Evolutionary conservation across 2,329 filamentous ascomycete species (phyloP).

Genomic region (Hypocreales sp.): DNA sequence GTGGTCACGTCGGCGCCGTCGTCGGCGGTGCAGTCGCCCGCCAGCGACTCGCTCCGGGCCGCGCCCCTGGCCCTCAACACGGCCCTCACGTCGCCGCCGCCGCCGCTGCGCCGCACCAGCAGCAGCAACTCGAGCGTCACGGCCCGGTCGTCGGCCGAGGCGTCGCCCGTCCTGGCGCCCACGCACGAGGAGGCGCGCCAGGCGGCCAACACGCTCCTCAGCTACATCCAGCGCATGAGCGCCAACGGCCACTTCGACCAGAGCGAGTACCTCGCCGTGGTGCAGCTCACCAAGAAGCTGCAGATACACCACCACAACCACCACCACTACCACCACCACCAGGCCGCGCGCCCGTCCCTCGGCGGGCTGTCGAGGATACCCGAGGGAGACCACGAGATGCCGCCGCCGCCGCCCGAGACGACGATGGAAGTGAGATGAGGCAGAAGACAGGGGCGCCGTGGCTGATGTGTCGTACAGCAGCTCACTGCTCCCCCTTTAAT

Average conservation of each 20-base stretch:
- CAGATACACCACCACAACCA: slow-evolving; percentile 46
- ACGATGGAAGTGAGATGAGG: slow-evolving; percentile 10
- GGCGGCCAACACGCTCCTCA: slow-evolving; percentile 68
- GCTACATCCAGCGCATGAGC: slow-evolving; percentile 61
- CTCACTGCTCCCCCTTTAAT: no score
- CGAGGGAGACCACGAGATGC: slow-evolving; percentile 39
- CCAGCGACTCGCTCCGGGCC: slow-evolving; percentile 24
- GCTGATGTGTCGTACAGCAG: no score
- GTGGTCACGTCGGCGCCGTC: slow-evolving; percentile 33
- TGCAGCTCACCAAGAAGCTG: slow-evolving; percentile 76
- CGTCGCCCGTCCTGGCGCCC: slow-evolving; percentile 30
- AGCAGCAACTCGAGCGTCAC: slow-evolving; percentile 21
- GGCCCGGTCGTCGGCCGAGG: slow-evolving; percentile 8
- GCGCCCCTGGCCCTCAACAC: slow-evolving; percentile 28
- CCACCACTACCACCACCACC: slow-evolving; percentile 50
- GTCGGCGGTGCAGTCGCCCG: slow-evolving; percentile 36
- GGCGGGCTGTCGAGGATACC: slow-evolving; percentile 39
- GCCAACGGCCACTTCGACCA: slow-evolving; percentile 54
- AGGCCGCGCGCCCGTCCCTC: slow-evolving; percentile 18
- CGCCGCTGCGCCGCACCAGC: slow-evolving; percentile 14
- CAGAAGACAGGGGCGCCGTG: no score
- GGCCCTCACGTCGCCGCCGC: slow-evolving; percentile 22
- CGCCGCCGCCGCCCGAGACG: no score
- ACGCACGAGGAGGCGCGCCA: slow-evolving; percentile 75
- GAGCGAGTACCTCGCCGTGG: slow-evolving; percentile 60